phyloP scores from a whole-genome alignment of 2,329 filamentous ascomycete genomes.

The Chaetomium sp. region DNA sequence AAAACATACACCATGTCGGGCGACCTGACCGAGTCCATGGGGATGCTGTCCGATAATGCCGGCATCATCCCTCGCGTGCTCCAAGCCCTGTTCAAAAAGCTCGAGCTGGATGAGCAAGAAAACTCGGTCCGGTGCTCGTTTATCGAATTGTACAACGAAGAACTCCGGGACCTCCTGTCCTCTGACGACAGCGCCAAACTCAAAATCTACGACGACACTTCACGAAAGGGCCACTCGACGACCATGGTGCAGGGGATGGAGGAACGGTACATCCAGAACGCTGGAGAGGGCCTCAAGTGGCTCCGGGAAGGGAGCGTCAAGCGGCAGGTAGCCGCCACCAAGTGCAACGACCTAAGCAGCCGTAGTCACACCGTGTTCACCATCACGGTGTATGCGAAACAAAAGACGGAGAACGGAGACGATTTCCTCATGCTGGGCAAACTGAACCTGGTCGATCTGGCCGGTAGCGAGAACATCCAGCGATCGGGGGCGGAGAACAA shows the following conservation, averaged over 20 bases:
- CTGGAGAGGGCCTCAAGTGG: constrained; percentile 78
- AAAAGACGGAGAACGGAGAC: constrained; percentile 72
- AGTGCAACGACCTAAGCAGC: constrained; percentile 97
- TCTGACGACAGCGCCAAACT: constrained; percentile 76
- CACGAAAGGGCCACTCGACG: constrained; percentile 73
- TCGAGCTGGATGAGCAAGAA: constrained; percentile 72
- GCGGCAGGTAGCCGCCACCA: constrained; percentile 97
- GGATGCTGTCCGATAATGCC: constrained; percentile 81
- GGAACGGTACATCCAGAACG: constrained; percentile 83
- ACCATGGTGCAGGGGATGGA: constrained; percentile 98
- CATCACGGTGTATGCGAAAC: constrained; percentile 85
- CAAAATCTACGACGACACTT: constrained; percentile 91
- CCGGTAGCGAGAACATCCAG: constrained; percentile 96
- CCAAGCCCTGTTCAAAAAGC: constrained; percentile 76
- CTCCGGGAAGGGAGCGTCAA: constrained; percentile 86
- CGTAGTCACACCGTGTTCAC: constrained; percentile 97
- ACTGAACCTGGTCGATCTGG: constrained; percentile 91
- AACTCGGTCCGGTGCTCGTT: constrained; percentile 96
- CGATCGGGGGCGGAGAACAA: constrained; percentile 97
- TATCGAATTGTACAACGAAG: constrained; percentile 97
- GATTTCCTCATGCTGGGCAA: constrained; percentile 89
- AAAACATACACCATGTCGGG: constrained; percentile 99
- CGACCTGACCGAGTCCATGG: constrained; percentile 82
- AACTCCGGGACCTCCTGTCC: constrained; percentile 82
- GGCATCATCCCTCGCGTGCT: constrained; percentile 93